Evolutionary conservation across 2,329 filamentous ascomycete species (phyloP), one percentile per base, ranked within the genome.

Genomic region (Rhexocercosporidium sp.): DNA sequence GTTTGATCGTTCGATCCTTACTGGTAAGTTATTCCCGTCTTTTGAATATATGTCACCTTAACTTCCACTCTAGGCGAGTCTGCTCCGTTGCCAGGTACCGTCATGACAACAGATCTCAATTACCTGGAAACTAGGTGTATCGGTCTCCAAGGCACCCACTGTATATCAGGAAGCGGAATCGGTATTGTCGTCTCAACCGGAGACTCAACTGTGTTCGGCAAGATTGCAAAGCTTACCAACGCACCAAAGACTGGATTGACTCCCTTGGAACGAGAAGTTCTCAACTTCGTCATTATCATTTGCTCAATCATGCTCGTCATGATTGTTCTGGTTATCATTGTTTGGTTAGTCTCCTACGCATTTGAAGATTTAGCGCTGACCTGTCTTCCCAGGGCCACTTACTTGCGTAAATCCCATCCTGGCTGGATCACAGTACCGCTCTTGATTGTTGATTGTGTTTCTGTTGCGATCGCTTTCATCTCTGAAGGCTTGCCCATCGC

Each of bases 71-170:
- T 71, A 81, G 89, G 89, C 61, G 89, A 92, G 81, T 90, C 90
- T 2, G 80, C 86, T 9, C 89, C 90, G 1, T 79, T 93, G 6
- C 79, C 85, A 3, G 91, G 85, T 1, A 85, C 87, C 0, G 83
- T 91, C 16, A 84, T 92, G n/a, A 86, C 84, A 0, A 90, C 88
- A 0, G 90, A 93, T 73, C 81, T 85, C 46, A 93, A 93, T 77
- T 93, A 92, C 74, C 86, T 94, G 34, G 92, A 94, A 75, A 94
- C 91, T 3, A 86, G 87, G 62, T 91, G 88, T 72, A 92, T 94
- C 62, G 91, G 91, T 25, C 83, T 94, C 11, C 91, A 93, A 75
- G 91, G 92, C n/a, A 93, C 92, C 0, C 90, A 94, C 74, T 93
- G 91, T 71, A 87, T 91, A 3, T 88, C 88, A 7, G 92, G 92